phyloP scores from a whole-genome alignment of 1,284 basidiomycete species.

The Ceratobasidium sp. region DNA sequence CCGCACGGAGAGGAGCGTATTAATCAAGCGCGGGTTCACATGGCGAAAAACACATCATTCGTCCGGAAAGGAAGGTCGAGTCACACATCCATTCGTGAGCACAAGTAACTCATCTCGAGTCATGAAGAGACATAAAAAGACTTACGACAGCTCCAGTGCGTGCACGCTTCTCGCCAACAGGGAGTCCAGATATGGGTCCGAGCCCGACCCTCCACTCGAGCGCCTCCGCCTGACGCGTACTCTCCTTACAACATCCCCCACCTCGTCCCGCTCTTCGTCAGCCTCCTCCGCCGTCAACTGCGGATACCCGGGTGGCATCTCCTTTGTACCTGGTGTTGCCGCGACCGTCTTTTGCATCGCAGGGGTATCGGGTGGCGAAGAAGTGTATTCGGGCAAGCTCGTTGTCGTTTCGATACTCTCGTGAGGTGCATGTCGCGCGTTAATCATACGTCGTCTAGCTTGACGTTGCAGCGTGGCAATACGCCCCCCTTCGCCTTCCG shows the following conservation, averaged over 20 bases:
- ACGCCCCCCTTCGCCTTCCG: slow-evolving; percentile 20
- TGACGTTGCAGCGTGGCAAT: slow-evolving; percentile 29
- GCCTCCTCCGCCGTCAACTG: slow-evolving; percentile 39
- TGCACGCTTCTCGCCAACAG: slow-evolving; percentile 82
- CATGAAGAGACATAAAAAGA: slow-evolving; percentile 6
- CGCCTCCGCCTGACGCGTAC: slow-evolving; percentile 40
- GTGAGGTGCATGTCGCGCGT: slow-evolving; percentile 9
- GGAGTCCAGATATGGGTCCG: slow-evolving; percentile 73
- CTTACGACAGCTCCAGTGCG: slow-evolving; percentile 78
- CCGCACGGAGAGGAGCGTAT: too few species aligned
- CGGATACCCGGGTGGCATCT: slow-evolving; percentile 12
- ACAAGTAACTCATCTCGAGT: slow-evolving; percentile 16
- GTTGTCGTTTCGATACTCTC: slow-evolving; percentile 27
- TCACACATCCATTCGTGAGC: slow-evolving; percentile 27
- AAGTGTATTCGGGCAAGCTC: slow-evolving; percentile 37
- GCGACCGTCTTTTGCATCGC: slow-evolving; percentile 8
- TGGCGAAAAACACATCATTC: not conserved
- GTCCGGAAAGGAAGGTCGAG: slow-evolving; percentile 37
- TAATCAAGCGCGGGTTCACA: not conserved
- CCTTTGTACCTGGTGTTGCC: not conserved
- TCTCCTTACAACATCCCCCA: slow-evolving; percentile 32
- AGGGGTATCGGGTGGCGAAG: slow-evolving; percentile 1
- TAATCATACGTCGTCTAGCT: slow-evolving; percentile 22
- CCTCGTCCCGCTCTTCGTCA: slow-evolving; percentile 42
- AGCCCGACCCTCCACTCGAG: slow-evolving; percentile 48